Evolutionary conservation across 441 rosid species (phyloP), one percentile per base, ranked within the genome.

Genomic region (Isatis lusitanica): DNA sequence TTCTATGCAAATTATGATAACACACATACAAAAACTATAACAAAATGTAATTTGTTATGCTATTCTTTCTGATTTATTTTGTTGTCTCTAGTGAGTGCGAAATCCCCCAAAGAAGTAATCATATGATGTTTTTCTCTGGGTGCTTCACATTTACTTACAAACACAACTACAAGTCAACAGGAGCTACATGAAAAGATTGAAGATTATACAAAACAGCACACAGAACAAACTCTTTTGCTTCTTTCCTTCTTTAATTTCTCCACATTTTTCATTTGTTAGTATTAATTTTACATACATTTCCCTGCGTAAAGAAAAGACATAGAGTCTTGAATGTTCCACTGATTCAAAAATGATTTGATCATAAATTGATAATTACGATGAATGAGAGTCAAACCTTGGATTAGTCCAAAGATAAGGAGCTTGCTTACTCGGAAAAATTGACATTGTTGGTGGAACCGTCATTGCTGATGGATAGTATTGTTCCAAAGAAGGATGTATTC

Each of bases 401-500:
- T 21, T 21, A 1, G 24, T 21, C 24, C 57, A 30, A 21, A 21
- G 24, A 21, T 21, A 21, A 21, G 24, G 64, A 48, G 73, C 15
- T 3, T 81, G 75, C 52, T 8, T 82, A 93, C 97, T 82, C 83
- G 1, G 97, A 65, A 83, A 97, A 93, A 60, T 89, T 91, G 30
- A 93, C 75, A 12, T 18, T 84, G 86, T 93, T 93, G 74, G 79
- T 68, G 44, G 81, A 71, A 42, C 97, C 88, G 4, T 94, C 98
- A n/a, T 63, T 91, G n/a, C 94, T 65, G 59, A 93, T 76, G 5
- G 97, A 83, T 52, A 93, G 59, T 67, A 93, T 93, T 43, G 97
- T 91, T 56, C 98, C 98, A 57, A 93, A 93, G 85, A 93, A 93
- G 61, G 97, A 91, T 68, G 71, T 66, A 48, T 93, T 93, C 85